Percentiles rank a stretch among this genome's conserved stretches.
Conservation (phyloP, 2,329 filamentous ascomycete species). For the Ceratocystis diversiconidia region DNA sequence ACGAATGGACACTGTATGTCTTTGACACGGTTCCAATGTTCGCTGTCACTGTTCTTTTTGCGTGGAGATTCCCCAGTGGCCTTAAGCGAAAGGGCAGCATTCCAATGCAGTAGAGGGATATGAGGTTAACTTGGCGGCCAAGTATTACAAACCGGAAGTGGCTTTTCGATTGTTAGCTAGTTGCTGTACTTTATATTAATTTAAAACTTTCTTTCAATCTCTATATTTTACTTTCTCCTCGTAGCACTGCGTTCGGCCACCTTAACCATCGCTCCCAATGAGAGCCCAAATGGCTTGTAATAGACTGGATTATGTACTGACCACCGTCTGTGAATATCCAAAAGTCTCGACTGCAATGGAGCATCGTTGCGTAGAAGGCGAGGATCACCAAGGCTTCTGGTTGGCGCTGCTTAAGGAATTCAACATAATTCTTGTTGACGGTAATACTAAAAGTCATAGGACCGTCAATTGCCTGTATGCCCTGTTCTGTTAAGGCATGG, state of each 20-base stretch:
- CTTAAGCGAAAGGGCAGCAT: neutral
- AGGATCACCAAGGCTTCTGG: constrained; percentile 30
- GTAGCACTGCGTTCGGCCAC: constrained; percentile 12
- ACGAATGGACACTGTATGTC: constrained; percentile 31
- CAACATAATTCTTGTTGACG: constrained; percentile 23
- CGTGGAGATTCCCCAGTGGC: neutral
- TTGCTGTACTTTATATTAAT: neutral
- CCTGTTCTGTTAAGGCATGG: neutral
- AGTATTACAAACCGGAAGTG: neutral
- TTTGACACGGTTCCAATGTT: constrained; percentile 31
- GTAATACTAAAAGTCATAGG: neutral
- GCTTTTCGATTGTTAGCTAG: neutral
- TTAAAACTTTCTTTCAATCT: neutral
- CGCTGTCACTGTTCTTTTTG: constrained; percentile 4
- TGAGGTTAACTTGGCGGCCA: neutral
- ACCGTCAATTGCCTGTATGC: neutral
- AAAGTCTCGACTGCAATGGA: constrained; percentile 26
- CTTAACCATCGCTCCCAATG: constrained; percentile 25
- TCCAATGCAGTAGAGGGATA: neutral
- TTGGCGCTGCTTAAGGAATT: constrained; percentile 25
- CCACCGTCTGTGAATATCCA: constrained; percentile 27
- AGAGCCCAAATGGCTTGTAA: constrained; percentile 23
- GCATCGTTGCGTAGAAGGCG: constrained; percentile 30
- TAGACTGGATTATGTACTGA: constrained; percentile 22
- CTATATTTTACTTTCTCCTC: neutral